Evolutionary conservation across 352 stramenopile genomes (phyloP).

Genomic region (Pilasporangium apinafurcum): DNA sequence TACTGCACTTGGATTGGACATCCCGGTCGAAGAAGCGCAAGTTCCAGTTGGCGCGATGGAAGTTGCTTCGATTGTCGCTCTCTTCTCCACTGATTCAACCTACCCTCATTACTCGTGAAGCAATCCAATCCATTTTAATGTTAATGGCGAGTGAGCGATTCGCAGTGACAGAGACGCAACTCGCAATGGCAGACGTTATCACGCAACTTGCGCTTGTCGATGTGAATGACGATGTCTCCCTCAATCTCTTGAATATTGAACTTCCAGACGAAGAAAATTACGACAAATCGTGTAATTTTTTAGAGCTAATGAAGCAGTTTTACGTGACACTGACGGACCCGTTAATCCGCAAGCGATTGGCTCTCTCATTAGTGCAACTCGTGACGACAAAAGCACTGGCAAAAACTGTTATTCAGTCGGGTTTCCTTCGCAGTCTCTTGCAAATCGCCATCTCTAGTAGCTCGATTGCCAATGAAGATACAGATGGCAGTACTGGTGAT

Average conservation of each 20-base stretch:
- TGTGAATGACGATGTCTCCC: background rate
- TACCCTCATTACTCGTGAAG: background rate
- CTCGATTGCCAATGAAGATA: constrained; percentile 1
- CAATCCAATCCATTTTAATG: constrained; percentile 11
- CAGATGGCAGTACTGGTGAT: background rate
- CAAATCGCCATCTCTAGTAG: constrained; percentile 29
- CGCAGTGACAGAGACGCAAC: constrained; percentile 18
- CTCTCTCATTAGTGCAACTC: constrained; percentile 16
- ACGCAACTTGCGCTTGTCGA: constrained; percentile 8
- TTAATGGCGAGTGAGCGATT: constrained; percentile 26
- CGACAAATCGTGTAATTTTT: constrained; percentile 4
- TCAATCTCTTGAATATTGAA: background rate
- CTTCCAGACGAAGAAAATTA: constrained; percentile 1
- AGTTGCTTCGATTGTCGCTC: constrained; percentile 1
- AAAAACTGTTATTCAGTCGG: constrained; percentile 30
- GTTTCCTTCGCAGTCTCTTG: constrained; percentile 34
- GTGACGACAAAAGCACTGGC: constrained; percentile 37
- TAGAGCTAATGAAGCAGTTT: constrained; percentile 67
- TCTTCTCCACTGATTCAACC: background rate
- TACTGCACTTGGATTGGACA: constrained; percentile 4
- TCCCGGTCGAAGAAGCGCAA: constrained; percentile 11
- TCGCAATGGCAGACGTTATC: constrained; percentile 32
- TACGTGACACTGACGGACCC: constrained; percentile 50
- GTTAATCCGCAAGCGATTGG: constrained; percentile 20
- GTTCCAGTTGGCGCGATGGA: constrained; percentile 4